Base-by-base conservation (phyloP, 1,139 yeast species). In the Fermentozyma sake region DNA sequence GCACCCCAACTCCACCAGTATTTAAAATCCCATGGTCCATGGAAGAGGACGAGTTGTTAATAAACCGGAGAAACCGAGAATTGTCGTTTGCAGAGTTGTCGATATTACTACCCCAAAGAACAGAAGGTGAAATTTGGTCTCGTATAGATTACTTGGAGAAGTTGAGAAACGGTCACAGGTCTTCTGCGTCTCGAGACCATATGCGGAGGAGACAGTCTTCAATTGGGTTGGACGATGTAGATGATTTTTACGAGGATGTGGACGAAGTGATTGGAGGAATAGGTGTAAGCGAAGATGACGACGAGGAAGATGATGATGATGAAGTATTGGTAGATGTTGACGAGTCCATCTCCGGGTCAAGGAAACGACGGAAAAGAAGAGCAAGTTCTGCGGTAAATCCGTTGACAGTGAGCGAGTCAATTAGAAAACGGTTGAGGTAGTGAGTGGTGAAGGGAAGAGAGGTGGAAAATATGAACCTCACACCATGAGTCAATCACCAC, bases 31-130 rank as follows among this genome's bases (percentile, higher is more conserved):
- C 73, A 1, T 67, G 73, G 73, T 49, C 71, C 2, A 72, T 73
- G 55, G 95, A 84, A 41, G 95, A 86, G 52, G 91, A 82, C 46
- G 77, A 81, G 34, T 58, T 86, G 31, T 50, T 81, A 22, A 61
- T 72, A 27, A 68, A 75, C 33, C 66, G 89, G 29, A 61, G 72
- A 22, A 66, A 62, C 39, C 52, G 76, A 33, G 83, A 80, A 34
- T 58, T 86, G 18, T 70, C 83, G 18, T 70, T 82, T 43, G 84
- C 83, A 9, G 95, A 86, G 51, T 61, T 86, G 24, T 73, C 83
- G 7, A 77, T 85, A 21, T 56, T 85, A 27, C 61, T 86, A 26
- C 89, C 91, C 5, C 75, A 72, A 35, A 68, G 86, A 37, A 69
- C 91, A 1, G 91, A 81, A 46, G 68, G 68, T n/a, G 93, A 83